These are phyloP conservation scores for Curvularia sp. DNA, from an alignment of 2,329 filamentous ascomycete species.

Conservation along the genomic window DNA sequence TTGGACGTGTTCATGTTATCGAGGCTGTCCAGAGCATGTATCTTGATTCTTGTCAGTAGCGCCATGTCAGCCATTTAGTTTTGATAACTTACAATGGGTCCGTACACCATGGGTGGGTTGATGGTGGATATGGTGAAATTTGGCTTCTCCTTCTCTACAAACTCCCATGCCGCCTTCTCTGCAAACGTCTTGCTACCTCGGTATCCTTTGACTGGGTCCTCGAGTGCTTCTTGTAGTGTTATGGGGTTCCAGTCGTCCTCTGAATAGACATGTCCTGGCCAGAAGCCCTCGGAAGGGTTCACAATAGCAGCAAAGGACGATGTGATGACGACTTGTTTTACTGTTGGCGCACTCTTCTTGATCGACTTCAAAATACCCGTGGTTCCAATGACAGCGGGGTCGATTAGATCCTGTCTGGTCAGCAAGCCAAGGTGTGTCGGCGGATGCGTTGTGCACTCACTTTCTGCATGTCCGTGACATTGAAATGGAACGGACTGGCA, in stretches of 20 bases:
- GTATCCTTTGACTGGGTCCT: conserved; percentile 56
- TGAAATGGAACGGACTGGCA: conserved; percentile 71
- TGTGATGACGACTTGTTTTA: conserved; percentile 76
- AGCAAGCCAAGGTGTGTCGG: not conserved
- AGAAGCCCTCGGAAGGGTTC: conserved; percentile 61
- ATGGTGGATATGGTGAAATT: conserved; percentile 59
- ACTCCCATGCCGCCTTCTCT: conserved; percentile 62
- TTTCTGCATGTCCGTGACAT: conserved; percentile 74
- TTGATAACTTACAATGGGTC: conserved; percentile 54
- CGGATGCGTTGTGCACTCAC: conserved; percentile 29
- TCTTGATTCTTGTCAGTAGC: conserved; percentile 30
- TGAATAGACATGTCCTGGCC: conserved; percentile 59
- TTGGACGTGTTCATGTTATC: conserved; percentile 77
- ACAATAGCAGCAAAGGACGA: conserved; percentile 74
- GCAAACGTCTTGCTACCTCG: conserved; percentile 69
- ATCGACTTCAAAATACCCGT: conserved; percentile 68
- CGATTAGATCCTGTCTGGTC: conserved; percentile 57
- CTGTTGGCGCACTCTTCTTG: conserved; percentile 58
- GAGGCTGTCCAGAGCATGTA: conserved; percentile 67
- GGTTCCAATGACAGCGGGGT: conserved; percentile 69
- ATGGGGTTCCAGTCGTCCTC: conserved; percentile 66
- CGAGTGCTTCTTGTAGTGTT: conserved; percentile 58
- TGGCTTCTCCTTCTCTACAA: conserved; percentile 60
- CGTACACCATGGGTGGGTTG: conserved; percentile 60
- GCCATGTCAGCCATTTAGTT: not conserved